Evolutionary conservation across 805 yeast species (phyloP), one percentile per base, ranked within the genome.

Genomic region (Wickerhamiella azyma): DNA sequence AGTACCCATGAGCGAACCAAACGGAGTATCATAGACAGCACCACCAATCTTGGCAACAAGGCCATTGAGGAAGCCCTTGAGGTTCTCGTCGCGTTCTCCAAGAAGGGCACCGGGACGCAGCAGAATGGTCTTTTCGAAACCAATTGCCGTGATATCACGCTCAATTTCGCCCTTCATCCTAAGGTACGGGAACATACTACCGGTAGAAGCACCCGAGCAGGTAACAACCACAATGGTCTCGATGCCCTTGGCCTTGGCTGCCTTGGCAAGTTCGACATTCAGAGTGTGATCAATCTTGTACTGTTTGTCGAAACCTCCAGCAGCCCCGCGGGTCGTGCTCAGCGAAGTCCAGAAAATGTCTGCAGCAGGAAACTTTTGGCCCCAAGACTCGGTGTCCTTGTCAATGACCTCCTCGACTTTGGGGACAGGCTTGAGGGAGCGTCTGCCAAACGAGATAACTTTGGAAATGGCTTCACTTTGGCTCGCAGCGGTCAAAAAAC

Each of bases 141-240:
- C 71, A 48, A 85, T 66, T 0, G 66, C 76, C 38, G 68, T 62
- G 9, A 86, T 65, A 40, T 76, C 85, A 39, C 77, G 72, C 59
- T 86, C 96, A 41, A 82, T 66, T 43, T 77, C 74, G 26, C 94
- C 95, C 59, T 86, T 86, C 62, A 81, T 69, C 53, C 69, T 69
- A 38, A 74, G 44, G 55, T 85, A 86, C 4, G 79, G 71, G 37
- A 83, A 67, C n/a, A 53, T 54, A 0, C 94, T 81, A 30, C 57
- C 53, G 0, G 72, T 55, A 48, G 66, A 67, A 0, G 95, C 85
- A n/a, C 85, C 85, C 0, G 56, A 43, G 2, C 86, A 66, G 3
- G 86, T 76, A 5, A 86, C 71, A 11, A 86, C 59, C 3, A 86
- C 77, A 52, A 74, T 76, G 1, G 85, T 80, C 35, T 71, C 69